Base-by-base conservation (phyloP, 352 stramenopile species). In the Phytopythium boreale region DNA sequence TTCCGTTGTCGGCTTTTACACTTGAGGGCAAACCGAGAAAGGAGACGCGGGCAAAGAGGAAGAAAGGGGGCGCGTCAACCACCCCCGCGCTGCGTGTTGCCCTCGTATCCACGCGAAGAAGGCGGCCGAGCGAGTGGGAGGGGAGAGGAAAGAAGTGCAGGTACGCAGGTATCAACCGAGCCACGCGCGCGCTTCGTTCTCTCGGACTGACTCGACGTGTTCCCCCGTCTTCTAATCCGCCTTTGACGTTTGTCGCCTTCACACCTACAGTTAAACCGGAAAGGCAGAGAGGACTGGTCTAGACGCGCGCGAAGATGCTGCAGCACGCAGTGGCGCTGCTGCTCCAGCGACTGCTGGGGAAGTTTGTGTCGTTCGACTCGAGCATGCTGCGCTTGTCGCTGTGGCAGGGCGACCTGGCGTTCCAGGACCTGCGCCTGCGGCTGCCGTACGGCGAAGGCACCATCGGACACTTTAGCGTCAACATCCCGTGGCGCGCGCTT, bases 281-380 rank as follows among this genome's bases (percentile, higher is more conserved):
- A 36, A 56, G 17, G 49, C 47, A 34, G 24, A 46, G 8, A 26
- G n/a, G 43, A 15, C 29, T 12, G 43, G 19, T 2, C 7, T 41
- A 52, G 12, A 37, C n/a, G 34, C 58, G 44, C 58, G 50, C n/a
- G 44, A 63, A 29, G 24, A 96, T 96, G 87, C 79, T 96, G 29
- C 84, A 96, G 68, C 86, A 80, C 41, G 87, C 84, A 19, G 71
- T 96, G 56, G 87, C 87, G 67, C 64, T 94, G 73, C 73, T 96
- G 63, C 81, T 96, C 53, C 87, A 96, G 82, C 84, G 87, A 20
- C 66, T 96, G 61, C 82, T 96, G 61, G 87, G 87, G 50, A 96
- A 93, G 77, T 94, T 96, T 68, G 82, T 96, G 74, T 90, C 82
- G 19, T 93, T 96, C 64, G 82, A 96, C 71, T 85, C 87, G 64